These are phyloP conservation scores for Penicillium goetzii DNA, from an alignment of 495 filamentous ascomycete species.

Conservation along the genomic window DNA sequence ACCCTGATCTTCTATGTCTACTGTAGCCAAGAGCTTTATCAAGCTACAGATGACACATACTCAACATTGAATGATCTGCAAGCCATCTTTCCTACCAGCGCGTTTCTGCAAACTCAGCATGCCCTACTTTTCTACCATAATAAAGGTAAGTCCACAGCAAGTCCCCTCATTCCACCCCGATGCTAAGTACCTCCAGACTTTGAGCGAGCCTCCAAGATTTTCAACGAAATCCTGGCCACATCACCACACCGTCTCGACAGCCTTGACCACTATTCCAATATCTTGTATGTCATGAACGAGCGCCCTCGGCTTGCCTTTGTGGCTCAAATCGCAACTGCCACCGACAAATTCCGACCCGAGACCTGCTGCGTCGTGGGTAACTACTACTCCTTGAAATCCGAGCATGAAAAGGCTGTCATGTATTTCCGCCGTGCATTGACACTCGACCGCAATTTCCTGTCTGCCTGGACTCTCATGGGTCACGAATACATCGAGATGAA, in stretches of 20 bases:
- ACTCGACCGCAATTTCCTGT: slow-evolving; percentile 86
- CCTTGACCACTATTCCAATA: slow-evolving; percentile 94
- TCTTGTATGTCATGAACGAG: slow-evolving; percentile 87
- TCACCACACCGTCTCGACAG: slow-evolving; percentile 89
- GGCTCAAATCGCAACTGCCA: slow-evolving; percentile 83
- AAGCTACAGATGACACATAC: slow-evolving; percentile 71
- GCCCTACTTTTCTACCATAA: slow-evolving; percentile 90
- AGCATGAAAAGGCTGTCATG: slow-evolving; percentile 97
- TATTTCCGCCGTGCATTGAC: slow-evolving; percentile 98
- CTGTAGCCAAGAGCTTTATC: slow-evolving; percentile 87
- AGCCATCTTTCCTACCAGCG: slow-evolving; percentile 78
- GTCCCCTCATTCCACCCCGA: background rate
- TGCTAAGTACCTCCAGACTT: slow-evolving; percentile 58
- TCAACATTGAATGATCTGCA: slow-evolving; percentile 75
- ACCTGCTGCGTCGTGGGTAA: slow-evolving; percentile 97
- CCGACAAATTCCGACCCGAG: slow-evolving; percentile 95
- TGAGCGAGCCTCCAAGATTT: slow-evolving; percentile 81
- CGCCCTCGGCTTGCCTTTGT: slow-evolving; percentile 90
- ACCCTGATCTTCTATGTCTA: slow-evolving; percentile 91
- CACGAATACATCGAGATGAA: slow-evolving; percentile 99
- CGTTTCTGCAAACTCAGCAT: slow-evolving; percentile 86
- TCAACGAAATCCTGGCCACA: slow-evolving; percentile 74
- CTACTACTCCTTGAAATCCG: slow-evolving; percentile 89
- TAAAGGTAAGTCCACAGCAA: slow-evolving; percentile 53
- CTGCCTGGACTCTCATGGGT: slow-evolving; percentile 98